These are phyloP conservation scores for Colletotrichum destructivum DNA, from an alignment of 2,329 filamentous ascomycete genomes.

Conservation along the genomic window DNA sequence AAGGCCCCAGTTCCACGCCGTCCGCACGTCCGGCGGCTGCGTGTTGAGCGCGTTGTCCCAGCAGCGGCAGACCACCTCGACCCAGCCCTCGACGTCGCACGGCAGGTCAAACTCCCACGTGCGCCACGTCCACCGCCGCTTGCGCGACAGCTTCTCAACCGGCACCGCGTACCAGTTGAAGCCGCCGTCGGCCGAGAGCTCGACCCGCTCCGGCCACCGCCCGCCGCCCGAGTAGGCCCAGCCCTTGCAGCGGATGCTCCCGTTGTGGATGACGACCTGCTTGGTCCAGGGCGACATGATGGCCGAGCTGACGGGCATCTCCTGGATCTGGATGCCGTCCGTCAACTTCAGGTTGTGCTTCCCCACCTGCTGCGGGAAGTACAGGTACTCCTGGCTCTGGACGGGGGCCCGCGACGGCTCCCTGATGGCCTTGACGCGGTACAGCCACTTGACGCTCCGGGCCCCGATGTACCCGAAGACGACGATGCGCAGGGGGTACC, in stretches of 20 bases:
- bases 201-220: slow-evolving; percentile 74
- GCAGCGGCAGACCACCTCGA: slow-evolving; percentile 71
- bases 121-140: slow-evolving; percentile 76
- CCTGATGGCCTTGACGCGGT: slow-evolving; percentile 74
- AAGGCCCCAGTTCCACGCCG: slow-evolving; percentile 76
- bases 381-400: slow-evolving; percentile 76
- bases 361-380: slow-evolving; percentile 78
- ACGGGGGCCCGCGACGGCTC: slow-evolving; percentile 72
- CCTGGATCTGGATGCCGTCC: slow-evolving; percentile 77
- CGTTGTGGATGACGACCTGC: slow-evolving; percentile 73
- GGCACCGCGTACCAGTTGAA: slow-evolving; percentile 77
- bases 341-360: slow-evolving; percentile 75
- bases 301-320: slow-evolving; percentile 78
- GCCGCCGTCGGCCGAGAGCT: slow-evolving; percentile 75
- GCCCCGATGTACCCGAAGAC: slow-evolving; percentile 79
- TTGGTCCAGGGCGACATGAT: slow-evolving; percentile 76
- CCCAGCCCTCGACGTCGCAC: slow-evolving; percentile 73
- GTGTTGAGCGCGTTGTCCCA: slow-evolving; percentile 76
- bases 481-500: slow-evolving; percentile 73
- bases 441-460: slow-evolving; percentile 75
- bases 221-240: slow-evolving; percentile 74
- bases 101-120: slow-evolving; percentile 76
- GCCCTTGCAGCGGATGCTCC: slow-evolving; percentile 69
- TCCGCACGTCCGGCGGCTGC: slow-evolving; percentile 68
- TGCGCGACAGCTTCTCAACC: slow-evolving; percentile 64